Percentiles rank a stretch among this genome's conserved stretches.
Evolutionary conservation across 2,329 filamentous ascomycete species (phyloP).

Genomic region (Acrocalymma vagum): DNA sequence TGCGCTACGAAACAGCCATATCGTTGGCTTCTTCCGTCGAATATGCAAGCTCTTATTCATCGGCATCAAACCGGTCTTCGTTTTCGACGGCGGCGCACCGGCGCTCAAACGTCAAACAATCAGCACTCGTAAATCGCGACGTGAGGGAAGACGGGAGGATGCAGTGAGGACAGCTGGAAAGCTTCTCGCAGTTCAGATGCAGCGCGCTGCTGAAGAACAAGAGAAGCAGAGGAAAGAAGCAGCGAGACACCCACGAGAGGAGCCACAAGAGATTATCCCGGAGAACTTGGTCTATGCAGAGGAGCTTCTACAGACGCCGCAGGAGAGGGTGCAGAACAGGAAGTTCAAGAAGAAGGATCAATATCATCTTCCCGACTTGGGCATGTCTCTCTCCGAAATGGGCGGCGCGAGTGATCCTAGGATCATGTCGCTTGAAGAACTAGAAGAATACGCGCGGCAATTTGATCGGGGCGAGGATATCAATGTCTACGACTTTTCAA

Average conservation of each 20-base stretch:
- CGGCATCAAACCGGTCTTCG: conserved; percentile 95
- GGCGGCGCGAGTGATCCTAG: conserved; percentile 89
- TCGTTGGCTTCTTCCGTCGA: conserved; percentile 96
- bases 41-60: conserved; percentile 98
- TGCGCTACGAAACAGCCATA: conserved; percentile 91
- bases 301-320: conserved; percentile 81
- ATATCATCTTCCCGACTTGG: conserved; percentile 91
- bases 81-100: conserved; percentile 96
- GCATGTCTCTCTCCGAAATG: conserved; percentile 81
- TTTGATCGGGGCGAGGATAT: conserved; percentile 94
- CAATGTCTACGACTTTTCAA: conserved; percentile 88
- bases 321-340: conserved; percentile 77
- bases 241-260: conserved; percentile 48
- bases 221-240: conserved; percentile 68
- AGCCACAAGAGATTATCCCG: conserved; percentile 72
- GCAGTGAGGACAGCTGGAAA: conserved; percentile 90
- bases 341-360: conserved; percentile 92
- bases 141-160: conserved; percentile 93
- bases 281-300: conserved; percentile 86
- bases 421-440: conserved; percentile 94
- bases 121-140: conserved; percentile 75
- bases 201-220: conserved; percentile 87
- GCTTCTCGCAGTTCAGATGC: conserved; percentile 92
- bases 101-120: conserved; percentile 92
- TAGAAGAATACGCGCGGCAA: conserved; percentile 92